These are phyloP conservation scores for Xylaria sp. DNA, from an alignment of 2,329 filamentous ascomycete genomes.

Conservation along the genomic window DNA sequence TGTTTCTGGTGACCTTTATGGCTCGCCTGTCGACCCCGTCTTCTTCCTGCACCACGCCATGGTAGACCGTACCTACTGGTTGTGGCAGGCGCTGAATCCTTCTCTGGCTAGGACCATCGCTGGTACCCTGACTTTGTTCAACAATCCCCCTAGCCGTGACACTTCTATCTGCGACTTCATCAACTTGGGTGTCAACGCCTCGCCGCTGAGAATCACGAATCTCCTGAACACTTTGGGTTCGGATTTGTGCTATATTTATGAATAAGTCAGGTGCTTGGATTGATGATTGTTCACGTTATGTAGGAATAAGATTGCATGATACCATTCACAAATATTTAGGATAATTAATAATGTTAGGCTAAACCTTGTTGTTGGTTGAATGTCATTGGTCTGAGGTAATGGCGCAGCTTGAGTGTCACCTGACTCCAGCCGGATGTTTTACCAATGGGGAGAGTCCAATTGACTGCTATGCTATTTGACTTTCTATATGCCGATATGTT, in stretches of 20 bases:
- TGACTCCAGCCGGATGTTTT: background rate
- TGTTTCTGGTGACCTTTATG: conserved; percentile 39
- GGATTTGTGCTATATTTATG: conserved; percentile 33
- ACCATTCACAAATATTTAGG: conserved; percentile 8
- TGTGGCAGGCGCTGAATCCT: conserved; percentile 41
- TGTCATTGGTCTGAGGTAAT: background rate
- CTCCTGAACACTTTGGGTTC: conserved; percentile 25
- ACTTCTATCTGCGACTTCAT: conserved; percentile 40
- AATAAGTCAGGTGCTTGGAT: background rate
- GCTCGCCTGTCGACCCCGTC: conserved; percentile 42
- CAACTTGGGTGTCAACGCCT: conserved; percentile 36
- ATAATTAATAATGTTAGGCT: background rate
- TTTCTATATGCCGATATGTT: background rate
- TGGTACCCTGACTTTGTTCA: conserved; percentile 44
- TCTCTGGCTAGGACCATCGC: conserved; percentile 35
- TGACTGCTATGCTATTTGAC: background rate
- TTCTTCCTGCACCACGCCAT: conserved; percentile 45
- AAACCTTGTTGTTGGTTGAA: background rate
- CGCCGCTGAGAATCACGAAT: conserved; percentile 9
- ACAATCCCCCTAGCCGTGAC: conserved; percentile 43
- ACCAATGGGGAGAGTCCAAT: background rate
- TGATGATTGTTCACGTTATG: background rate
- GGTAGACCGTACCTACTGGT: conserved; percentile 45
- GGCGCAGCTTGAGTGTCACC: too few relatives aligned
- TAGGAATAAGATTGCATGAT: conserved; percentile 11